These are phyloP conservation scores for Kentomonas sorsogonicus DNA, from an alignment of 208 protist genomes.

Conservation along the genomic window DNA sequence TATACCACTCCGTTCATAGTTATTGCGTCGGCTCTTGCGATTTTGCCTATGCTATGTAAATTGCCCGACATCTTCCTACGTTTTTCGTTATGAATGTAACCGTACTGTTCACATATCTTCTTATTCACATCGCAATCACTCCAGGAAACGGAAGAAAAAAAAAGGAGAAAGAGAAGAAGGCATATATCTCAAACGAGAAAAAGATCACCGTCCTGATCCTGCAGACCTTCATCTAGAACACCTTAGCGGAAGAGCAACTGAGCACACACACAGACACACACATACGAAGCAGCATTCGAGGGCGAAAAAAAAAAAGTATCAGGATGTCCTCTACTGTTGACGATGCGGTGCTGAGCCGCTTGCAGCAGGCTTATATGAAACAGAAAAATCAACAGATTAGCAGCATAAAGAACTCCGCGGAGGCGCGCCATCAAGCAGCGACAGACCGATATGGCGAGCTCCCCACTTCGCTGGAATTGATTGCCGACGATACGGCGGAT, in stretches of 20 bases:
- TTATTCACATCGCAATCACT: no score
- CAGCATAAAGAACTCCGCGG: not conserved
- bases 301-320: no score
- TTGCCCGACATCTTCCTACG: no score
- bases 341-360: slow-evolving; percentile 31
- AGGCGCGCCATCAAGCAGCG: not conserved
- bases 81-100: no score
- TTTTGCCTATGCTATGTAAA: not conserved
- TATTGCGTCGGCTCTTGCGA: not conserved
- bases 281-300: not conserved
- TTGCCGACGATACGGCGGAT: slow-evolving; percentile 52
- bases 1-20: not conserved
- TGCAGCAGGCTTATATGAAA: slow-evolving; percentile 48
- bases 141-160: not conserved
- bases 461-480: slow-evolving; percentile 49
- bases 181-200: not conserved
- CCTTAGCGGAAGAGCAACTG: no score
- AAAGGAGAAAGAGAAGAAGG: not conserved
- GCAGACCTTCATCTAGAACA: no score
- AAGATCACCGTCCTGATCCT: not conserved
- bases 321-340: no score
- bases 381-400: slow-evolving; percentile 26
- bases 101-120: no score
- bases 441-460: slow-evolving; percentile 22
- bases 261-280: not conserved